Evolutionary conservation across 1,139 yeast species (phyloP).

Genomic region (Saccharomycopsis hybrid): DNA sequence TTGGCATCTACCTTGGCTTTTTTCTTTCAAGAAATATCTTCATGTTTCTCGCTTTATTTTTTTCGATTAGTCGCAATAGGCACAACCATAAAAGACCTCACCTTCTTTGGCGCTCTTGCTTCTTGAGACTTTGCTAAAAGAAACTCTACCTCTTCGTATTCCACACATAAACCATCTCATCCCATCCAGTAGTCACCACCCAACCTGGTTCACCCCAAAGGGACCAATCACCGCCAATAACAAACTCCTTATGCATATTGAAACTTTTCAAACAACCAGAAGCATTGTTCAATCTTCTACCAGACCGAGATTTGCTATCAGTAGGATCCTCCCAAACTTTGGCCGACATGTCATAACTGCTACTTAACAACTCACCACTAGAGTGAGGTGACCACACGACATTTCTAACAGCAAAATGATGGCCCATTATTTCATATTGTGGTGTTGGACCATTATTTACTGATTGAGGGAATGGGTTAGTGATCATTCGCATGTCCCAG

Average conservation of each 20-base stretch:
- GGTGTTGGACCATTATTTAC: constrained; percentile 53
- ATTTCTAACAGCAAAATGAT: constrained; percentile 79
- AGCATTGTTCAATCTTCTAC: constrained; percentile 34
- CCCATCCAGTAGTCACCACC: constrained; percentile 96
- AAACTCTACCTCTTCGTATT: constrained; percentile 35
- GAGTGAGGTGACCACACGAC: constrained; percentile 88
- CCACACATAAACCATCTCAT: constrained; percentile 92
- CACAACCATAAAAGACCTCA: too few species aligned
- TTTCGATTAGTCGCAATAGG: too few species aligned
- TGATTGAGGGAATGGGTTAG: constrained; percentile 26
- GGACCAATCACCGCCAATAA: constrained; percentile 92
- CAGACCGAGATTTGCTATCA: constrained; percentile 45
- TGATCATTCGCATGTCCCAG: constrained; percentile 82
- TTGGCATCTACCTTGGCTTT: too few species aligned
- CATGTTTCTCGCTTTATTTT: too few species aligned
- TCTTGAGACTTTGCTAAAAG: too few species aligned
- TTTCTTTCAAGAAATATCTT: too few species aligned
- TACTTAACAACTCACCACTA: constrained; percentile 60
- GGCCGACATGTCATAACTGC: constrained; percentile 90
- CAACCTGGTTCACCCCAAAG: constrained; percentile 96
- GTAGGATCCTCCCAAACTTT: constrained; percentile 77
- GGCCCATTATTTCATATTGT: constrained; percentile 74
- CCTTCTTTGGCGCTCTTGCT: too few species aligned
- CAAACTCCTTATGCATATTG: constrained; percentile 77
- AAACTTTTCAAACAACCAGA: constrained; percentile 54